phyloP scores from a whole-genome alignment of 2,329 filamentous ascomycete species.

The Magnaporthiopsis poae region DNA sequence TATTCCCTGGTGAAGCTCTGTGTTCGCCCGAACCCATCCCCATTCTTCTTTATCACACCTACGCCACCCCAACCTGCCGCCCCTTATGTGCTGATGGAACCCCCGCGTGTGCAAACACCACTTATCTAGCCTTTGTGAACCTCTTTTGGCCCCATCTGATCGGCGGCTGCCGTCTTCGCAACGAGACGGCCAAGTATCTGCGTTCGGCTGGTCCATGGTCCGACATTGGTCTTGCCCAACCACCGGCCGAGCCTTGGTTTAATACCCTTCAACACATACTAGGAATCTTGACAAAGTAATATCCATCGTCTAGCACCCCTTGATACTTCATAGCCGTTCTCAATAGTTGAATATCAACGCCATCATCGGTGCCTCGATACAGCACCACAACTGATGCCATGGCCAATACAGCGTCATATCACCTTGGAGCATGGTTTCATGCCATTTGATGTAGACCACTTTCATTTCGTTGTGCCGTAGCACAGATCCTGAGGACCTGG shows the following conservation, averaged over 20 bases:
- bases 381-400: no score
- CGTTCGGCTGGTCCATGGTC: slow-evolving; percentile 41
- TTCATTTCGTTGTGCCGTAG: background rate
- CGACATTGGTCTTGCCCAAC: slow-evolving; percentile 36
- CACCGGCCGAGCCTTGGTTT: slow-evolving; percentile 31
- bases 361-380: no score
- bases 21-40: no score
- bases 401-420: no score
- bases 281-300: slow-evolving; percentile 42
- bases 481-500: no score
- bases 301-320: no score
- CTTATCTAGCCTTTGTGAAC: slow-evolving; percentile 27
- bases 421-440: background rate
- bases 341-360: no score
- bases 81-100: background rate
- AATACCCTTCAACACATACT: slow-evolving; percentile 37
- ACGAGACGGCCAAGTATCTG: slow-evolving; percentile 38
- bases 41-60: background rate
- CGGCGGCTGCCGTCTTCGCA: slow-evolving; percentile 42
- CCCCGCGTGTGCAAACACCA: background rate
- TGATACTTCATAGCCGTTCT: no score
- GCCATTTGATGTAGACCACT: no score
- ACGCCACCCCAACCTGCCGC: background rate
- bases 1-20: background rate
- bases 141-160: slow-evolving; percentile 42